Evolutionary conservation across 2,329 filamentous ascomycete genomes (phyloP), one percentile per base, ranked within the genome.

Genomic region (Periglandula ipomoeae): DNA sequence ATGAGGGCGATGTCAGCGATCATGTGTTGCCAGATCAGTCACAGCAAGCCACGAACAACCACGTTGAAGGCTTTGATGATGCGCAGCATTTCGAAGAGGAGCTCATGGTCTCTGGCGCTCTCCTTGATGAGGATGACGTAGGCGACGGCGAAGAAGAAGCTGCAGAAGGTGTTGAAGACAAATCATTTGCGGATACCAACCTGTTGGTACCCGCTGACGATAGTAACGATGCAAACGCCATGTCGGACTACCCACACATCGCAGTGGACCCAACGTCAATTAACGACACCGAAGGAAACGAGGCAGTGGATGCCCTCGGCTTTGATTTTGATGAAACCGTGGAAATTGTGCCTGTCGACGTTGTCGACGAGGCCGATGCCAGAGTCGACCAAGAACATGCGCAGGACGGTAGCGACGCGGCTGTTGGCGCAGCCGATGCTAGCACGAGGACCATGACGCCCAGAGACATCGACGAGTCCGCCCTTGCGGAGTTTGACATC

Each of bases 381-480:
- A 57, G 62, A 40, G 58, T 62, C 43, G 59, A 56, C 22, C 42
- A 45, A 39, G 38, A 41, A 13, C 19, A 56, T 23, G 10, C 39
- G n/a, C 42, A 46, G 4, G 32, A 47, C 11, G 19, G 13, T 24
- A 46, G 32, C 13, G 22, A 22, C 4, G 30, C 40, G 8, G 19
- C 8, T n/a, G 38, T 30, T 17, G 37, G 11, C 10, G 39, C 22
- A 15, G 26, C 42, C 13, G 48, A 48, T 37, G 44, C 22, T 7
- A 49, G 40, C 19, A 49, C 47, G 9, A 47, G 24, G 22, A 52
- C 44, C 8, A 35, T 39, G 26, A 43, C 44, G 11, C 8, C 44
- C 15, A 44, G 56, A 49, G 65, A 64, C 56, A 63, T 64, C 49
- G 62, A 63, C 50, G 60, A 65, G 53, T 30, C 27, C 22, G 46